Evolutionary conservation across 2,329 filamentous ascomycete genomes (phyloP), one percentile per base, ranked within the genome.

Genomic region (Stagonosporopsis chrysanthemi): DNA sequence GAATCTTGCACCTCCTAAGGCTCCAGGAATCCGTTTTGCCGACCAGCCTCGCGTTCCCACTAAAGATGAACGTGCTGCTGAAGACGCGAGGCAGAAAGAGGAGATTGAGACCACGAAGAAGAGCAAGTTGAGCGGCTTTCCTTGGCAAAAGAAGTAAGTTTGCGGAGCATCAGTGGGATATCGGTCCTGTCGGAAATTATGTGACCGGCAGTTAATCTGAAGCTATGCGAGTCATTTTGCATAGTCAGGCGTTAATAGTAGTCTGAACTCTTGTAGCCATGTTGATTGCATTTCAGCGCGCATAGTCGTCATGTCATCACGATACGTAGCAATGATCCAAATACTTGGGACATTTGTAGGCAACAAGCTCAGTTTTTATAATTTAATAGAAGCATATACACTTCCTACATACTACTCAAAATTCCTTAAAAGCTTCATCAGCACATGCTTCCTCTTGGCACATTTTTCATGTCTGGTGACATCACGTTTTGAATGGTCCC

Each of bases 11-110:
- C 56, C 64, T 22, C 62, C 61, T 9, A 65, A 69, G 22, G 79
- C 82, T 58, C 81, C 83, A 36, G 85, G 85, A 3, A 88, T 89
- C 60, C 79, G 86, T 23, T 89, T 89, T 69, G 86, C 85, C 3
- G 86, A 88, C 31, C 69, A 74, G 50, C 75, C 74, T 4, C 58
- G 71, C 15, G 61, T 73, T 3, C 72, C 69, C 43, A 74, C 71
- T 1, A 75, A 74, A 48, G 73, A 75, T 52, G 73, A 73, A 63
- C 52, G 71, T 15, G 66, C 63, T 29, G 63, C 60, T 12, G 67
- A 66, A 31, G 70, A 70, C 14, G 66, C 62, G 17, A 61, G 45
- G n/a, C 64, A 66, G 48, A 66, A 63, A 48, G 71, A 69, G 40
- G 57, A 60, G 46, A 40, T 39, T 23, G 63, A 61, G 56, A 47